phyloP scores from a whole-genome alignment of 208 protist species.

The Angomonas deanei region DNA sequence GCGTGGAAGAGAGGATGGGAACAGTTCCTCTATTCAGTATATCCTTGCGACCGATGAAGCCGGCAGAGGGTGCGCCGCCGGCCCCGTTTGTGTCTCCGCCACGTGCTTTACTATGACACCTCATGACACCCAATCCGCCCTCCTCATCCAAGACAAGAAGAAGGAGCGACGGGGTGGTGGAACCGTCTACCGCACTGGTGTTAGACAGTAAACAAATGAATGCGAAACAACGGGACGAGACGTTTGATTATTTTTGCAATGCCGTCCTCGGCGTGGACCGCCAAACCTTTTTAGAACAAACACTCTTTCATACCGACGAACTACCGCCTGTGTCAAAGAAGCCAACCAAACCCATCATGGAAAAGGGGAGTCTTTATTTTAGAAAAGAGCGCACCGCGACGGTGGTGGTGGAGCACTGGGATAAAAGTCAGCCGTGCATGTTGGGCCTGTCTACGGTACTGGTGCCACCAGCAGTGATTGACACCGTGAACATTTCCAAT shows the following conservation, averaged over 20 bases:
- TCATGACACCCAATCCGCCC: not conserved
- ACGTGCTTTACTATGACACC: conserved; percentile 22
- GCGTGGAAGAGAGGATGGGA: not conserved
- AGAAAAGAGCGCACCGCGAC: not conserved
- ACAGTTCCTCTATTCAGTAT: conserved; percentile 14
- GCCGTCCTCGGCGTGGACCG: conserved; percentile 13
- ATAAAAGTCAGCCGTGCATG: not conserved
- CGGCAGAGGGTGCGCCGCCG: conserved; percentile 49
- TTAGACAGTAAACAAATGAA: conserved; percentile 40
- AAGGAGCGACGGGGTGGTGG: not conserved
- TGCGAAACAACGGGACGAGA: conserved; percentile 6
- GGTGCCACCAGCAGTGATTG: conserved; percentile 22
- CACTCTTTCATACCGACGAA: not conserved
- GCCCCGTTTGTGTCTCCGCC: conserved; percentile 41
- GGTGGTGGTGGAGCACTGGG: not conserved
- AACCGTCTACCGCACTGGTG: conserved; percentile 13
- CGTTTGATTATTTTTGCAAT: conserved; percentile 17
- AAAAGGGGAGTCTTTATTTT: not conserved
- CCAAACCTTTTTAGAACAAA: conserved; percentile 1
- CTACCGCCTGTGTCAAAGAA: not conserved
- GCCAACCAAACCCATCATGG: not conserved
- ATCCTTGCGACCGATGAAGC: conserved; percentile 54
- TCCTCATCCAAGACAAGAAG: not conserved
- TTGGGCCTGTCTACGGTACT: conserved; percentile 22
- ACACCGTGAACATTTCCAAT: conserved; percentile 47